These are phyloP conservation scores for Diaporthe destruens DNA, from an alignment of 2,329 filamentous ascomycete species.

Conservation along the genomic window DNA sequence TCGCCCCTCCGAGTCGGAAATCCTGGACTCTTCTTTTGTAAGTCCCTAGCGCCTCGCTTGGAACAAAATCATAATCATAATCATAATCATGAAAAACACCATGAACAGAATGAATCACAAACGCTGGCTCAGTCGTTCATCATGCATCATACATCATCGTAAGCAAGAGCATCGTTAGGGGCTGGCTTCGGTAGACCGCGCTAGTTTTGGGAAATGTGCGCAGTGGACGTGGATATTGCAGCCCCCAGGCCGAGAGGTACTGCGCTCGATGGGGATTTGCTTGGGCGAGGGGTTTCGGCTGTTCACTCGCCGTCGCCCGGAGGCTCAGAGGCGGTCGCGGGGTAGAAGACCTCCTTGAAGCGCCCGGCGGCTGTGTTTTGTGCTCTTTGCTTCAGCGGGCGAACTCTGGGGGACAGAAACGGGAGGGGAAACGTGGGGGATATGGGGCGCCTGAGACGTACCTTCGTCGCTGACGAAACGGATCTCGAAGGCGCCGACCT, in stretches of 20 bases:
- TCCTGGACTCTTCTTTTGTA: background rate
- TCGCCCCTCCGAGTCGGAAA: background rate
- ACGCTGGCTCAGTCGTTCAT: background rate
- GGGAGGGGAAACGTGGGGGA: background rate
- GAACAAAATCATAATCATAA: background rate
- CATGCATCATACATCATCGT: constrained; percentile 1
- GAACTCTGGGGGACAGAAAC: too few species aligned
- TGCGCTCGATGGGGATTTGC: background rate
- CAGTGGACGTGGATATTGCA: background rate
- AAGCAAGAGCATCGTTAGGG: background rate
- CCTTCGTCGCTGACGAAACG: constrained; percentile 60
- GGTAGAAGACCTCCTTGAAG: constrained; percentile 58
- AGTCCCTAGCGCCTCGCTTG: constrained; percentile 13
- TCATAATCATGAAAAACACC: background rate
- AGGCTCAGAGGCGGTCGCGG: constrained; percentile 37
- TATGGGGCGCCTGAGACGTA: constrained; percentile 39
- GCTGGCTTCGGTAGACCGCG: background rate
- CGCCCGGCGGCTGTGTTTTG: constrained; percentile 49
- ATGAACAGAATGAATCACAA: background rate
- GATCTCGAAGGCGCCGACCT: constrained; percentile 63
- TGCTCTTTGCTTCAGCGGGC: background rate
- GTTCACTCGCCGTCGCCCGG: constrained; percentile 30
- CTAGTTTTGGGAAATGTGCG: background rate
- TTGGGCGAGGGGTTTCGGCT: background rate
- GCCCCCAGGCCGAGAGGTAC: background rate